phyloP scores from a whole-genome alignment of 768 basidiomycete genomes.

The Gymnopilus junonius region DNA sequence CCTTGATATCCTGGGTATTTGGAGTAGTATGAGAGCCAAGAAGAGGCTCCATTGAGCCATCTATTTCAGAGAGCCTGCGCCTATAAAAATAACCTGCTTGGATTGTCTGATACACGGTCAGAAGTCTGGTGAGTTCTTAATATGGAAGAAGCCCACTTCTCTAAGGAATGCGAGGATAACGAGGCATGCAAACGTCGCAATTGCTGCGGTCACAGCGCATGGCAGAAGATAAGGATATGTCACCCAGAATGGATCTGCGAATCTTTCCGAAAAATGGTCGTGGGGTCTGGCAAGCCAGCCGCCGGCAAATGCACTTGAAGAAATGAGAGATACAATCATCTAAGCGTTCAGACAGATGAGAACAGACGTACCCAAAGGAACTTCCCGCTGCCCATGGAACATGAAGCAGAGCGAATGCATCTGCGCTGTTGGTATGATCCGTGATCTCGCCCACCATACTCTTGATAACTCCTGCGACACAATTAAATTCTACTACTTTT shows the following conservation, averaged over 20 bases:
- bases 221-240: conserved; percentile 31
- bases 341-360: no score
- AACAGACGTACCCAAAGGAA: conserved; percentile 27
- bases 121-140: background rate
- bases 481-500: background rate
- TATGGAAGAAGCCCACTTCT: conserved; percentile 17
- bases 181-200: conserved; percentile 20
- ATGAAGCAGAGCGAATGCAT: conserved; percentile 33
- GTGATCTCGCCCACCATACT: conserved; percentile 61
- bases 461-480: conserved; percentile 37
- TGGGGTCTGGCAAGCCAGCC: conserved; percentile 28
- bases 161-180: conserved; percentile 16
- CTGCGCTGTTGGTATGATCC: conserved; percentile 50
- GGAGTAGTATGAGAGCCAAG: conserved; percentile 1
- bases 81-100: conserved; percentile 7
- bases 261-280: conserved; percentile 25
- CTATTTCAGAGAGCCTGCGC: background rate
- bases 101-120: background rate
- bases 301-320: conserved; percentile 27
- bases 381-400: conserved; percentile 32
- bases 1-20: conserved; percentile 2
- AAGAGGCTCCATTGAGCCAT: conserved; percentile 5
- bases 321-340: background rate
- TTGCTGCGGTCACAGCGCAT: conserved; percentile 18
- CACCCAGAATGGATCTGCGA: conserved; percentile 22